phyloP scores from a whole-genome alignment of 495 filamentous ascomycete species.

The Lophiotrema nucula region DNA sequence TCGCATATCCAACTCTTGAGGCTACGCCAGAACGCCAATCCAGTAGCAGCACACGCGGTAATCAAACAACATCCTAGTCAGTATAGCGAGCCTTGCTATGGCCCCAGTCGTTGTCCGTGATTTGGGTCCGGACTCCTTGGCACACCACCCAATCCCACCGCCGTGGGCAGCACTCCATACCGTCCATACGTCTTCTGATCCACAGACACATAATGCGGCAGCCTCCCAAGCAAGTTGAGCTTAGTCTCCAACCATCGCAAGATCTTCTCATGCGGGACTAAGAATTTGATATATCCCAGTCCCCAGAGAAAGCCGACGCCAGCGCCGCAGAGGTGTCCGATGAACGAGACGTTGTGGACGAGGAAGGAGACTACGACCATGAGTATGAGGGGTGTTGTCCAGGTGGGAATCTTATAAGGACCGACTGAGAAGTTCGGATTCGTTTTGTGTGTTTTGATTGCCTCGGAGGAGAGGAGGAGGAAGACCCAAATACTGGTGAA shows the following conservation, averaged over 20 bases:
- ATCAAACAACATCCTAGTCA: background rate
- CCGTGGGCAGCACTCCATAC: slow-evolving; percentile 78
- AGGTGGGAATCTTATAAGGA: slow-evolving; percentile 79
- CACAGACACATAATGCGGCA: slow-evolving; percentile 86
- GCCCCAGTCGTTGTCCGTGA: slow-evolving; percentile 24
- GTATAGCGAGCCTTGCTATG: slow-evolving; percentile 2
- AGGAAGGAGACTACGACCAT: slow-evolving; percentile 70
- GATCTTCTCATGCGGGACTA: slow-evolving; percentile 78
- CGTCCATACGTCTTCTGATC: slow-evolving; percentile 97
- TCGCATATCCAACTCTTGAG: too few relatives aligned
- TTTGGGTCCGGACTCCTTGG: slow-evolving; percentile 24
- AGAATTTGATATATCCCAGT: slow-evolving; percentile 77
- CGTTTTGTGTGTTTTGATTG: slow-evolving; percentile 71
- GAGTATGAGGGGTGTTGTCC: slow-evolving; percentile 78
- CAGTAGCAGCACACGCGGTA: too few relatives aligned
- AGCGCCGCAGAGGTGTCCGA: slow-evolving; percentile 83
- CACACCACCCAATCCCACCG: background rate
- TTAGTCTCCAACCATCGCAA: slow-evolving; percentile 82
- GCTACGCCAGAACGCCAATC: too few relatives aligned
- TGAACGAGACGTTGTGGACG: slow-evolving; percentile 73
- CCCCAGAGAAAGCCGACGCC: slow-evolving; percentile 82
- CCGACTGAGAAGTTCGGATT: slow-evolving; percentile 74
- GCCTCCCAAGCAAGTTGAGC: slow-evolving; percentile 72
- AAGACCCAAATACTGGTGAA: slow-evolving; percentile 82
- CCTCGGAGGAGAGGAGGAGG: slow-evolving; percentile 76